Evolutionary conservation across 805 yeast genomes (phyloP).

Genomic region (Candida ortonii): DNA sequence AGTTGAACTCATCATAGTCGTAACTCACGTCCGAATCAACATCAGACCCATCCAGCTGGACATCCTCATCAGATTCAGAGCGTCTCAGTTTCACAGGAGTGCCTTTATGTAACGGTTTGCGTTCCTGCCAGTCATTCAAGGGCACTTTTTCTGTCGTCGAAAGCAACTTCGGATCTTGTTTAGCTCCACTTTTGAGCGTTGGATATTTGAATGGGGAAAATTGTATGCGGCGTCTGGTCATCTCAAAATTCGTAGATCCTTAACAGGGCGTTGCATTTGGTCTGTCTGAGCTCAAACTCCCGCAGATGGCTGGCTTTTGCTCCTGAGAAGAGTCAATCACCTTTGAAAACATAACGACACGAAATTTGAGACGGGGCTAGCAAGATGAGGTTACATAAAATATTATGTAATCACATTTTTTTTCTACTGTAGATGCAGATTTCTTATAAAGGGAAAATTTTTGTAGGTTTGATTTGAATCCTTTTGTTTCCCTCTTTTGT

Average conservation of each 20-base stretch:
- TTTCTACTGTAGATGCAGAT: too few relatives aligned
- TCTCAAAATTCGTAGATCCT: slow-evolving; percentile 2
- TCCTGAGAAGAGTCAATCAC: too few relatives aligned
- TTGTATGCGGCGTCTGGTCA: slow-evolving; percentile 23
- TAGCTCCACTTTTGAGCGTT: too few relatives aligned
- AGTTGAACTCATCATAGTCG: slow-evolving; percentile 18
- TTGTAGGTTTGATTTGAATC: slow-evolving; percentile 2
- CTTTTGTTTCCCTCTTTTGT: slow-evolving; percentile 3
- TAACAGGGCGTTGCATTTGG: too few relatives aligned
- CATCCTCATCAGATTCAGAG: slow-evolving; percentile 15
- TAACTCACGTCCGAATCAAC: slow-evolving; percentile 13
- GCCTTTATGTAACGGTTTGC: slow-evolving; percentile 16
- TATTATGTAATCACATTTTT: too few relatives aligned
- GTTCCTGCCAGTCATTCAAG: slow-evolving; percentile 12
- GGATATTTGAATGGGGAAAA: slow-evolving; percentile 23
- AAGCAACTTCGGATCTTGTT: too few relatives aligned
- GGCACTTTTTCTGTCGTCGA: slow-evolving; percentile 13
- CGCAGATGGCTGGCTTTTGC: too few relatives aligned
- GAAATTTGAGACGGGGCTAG: background rate
- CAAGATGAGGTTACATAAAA: background rate
- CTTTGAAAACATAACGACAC: too few relatives aligned
- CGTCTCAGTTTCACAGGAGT: slow-evolving; percentile 11
- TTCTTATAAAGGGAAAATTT: slow-evolving; percentile 8
- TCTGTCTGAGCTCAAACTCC: too few relatives aligned
- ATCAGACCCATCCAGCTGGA: slow-evolving; percentile 12